Evolutionary conservation across 1,284 basidiomycete species (phyloP).

Genomic region (Ustilago hordei): DNA sequence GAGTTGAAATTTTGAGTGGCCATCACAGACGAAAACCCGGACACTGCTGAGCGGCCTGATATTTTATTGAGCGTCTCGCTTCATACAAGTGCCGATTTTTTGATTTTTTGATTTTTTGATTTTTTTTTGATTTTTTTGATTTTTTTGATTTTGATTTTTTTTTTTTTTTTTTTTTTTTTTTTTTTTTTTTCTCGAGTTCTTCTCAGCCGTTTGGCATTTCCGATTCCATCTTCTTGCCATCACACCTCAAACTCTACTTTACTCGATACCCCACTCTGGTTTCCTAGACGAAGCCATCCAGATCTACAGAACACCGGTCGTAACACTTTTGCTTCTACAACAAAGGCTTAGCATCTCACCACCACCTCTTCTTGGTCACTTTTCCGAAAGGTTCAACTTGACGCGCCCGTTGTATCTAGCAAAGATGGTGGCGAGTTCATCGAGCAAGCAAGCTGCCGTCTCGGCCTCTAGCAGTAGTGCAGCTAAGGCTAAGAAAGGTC

Average conservation of each 20-base stretch:
- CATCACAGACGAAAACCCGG: neutral
- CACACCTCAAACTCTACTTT: no score
- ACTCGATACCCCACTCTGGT: no score
- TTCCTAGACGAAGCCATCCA: no score
- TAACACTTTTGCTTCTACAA: no score
- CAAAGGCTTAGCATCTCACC: no score
- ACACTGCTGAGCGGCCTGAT: neutral
- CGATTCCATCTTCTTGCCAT: no score
- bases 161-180: neutral
- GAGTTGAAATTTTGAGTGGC: conserved; percentile 5
- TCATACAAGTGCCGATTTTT: conserved; percentile 1
- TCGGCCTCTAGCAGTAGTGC: conserved; percentile 7
- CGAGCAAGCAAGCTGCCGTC: conserved; percentile 26
- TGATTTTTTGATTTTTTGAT: neutral
- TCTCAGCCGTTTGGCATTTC: neutral
- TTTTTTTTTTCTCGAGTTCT: neutral
- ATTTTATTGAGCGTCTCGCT: conserved; percentile 2
- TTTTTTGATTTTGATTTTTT: neutral
- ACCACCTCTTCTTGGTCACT: no score
- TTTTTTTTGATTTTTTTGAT: neutral
- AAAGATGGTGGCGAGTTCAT: conserved; percentile 32
- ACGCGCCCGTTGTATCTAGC: neutral
- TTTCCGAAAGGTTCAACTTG: no score
- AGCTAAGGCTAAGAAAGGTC: conserved; percentile 22
- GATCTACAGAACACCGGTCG: no score